A percentile compares a stretch with the other conserved stretches of the same genome.
Evolutionary conservation across 1,284 basidiomycete genomes (phyloP).

Genomic region (Taiwanofungus camphoratus): DNA sequence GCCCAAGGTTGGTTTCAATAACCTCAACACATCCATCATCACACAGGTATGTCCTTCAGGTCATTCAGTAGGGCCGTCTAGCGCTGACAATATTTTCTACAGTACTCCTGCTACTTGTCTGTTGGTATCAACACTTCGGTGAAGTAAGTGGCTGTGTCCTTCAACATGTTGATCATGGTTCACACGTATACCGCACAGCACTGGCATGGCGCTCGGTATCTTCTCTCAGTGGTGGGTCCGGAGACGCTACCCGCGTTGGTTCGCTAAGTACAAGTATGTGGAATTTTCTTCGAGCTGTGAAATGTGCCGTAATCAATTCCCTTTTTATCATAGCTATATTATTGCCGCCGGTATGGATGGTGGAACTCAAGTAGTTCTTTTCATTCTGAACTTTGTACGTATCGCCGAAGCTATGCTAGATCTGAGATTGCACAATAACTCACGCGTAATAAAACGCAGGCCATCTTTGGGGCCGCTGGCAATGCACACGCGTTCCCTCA

Average conservation of each 20-base stretch:
- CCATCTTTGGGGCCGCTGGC: conserved; percentile 26
- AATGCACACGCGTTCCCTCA: conserved; percentile 21
- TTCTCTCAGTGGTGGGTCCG: conserved; percentile 50
- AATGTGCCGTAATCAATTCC: neutral
- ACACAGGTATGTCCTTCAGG: too few species aligned
- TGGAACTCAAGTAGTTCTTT: conserved; percentile 28
- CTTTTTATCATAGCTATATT: conserved; percentile 21
- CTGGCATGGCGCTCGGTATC: conserved; percentile 44
- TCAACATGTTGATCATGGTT: neutral
- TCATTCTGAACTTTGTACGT: conserved; percentile 26
- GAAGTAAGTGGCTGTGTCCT: conserved; percentile 14
- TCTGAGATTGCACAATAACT: neutral
- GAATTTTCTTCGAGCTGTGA: neutral
- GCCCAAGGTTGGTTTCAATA: conserved; percentile 40
- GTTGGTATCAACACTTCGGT: conserved; percentile 48
- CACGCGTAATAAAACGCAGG: neutral
- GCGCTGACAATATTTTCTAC: too few species aligned
- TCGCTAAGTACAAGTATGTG: conserved; percentile 57
- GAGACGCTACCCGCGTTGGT: conserved; percentile 40
- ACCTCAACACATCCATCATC: conserved; percentile 43
- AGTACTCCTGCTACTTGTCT: conserved; percentile 18
- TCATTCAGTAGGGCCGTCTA: too few species aligned
- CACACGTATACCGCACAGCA: conserved; percentile 12
- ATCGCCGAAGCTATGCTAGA: neutral
- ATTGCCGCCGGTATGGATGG: conserved; percentile 27